Conservation (phyloP, 1,139 yeast genomes). For the Debaryomycetaceae sp. region DNA sequence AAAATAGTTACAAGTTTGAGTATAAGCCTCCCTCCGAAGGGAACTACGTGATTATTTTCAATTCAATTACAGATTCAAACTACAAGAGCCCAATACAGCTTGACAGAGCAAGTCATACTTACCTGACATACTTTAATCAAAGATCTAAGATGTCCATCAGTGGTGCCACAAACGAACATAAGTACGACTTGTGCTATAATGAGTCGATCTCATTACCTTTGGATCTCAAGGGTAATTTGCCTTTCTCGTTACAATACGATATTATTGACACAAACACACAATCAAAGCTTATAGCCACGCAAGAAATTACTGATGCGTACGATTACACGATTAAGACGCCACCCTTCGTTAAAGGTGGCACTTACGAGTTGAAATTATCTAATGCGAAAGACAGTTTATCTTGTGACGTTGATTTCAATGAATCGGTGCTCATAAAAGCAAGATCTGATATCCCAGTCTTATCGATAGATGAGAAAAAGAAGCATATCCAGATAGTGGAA, state of each 20-base stretch:
- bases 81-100: conserved; percentile 40
- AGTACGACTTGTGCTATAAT: conserved; percentile 39
- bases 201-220: conserved; percentile 46
- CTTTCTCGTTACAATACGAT: conserved; percentile 63
- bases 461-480: conserved; percentile 19
- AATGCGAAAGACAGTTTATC: conserved; percentile 69
- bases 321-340: conserved; percentile 52
- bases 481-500: conserved; percentile 48
- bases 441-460: conserved; percentile 60
- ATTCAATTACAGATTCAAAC: conserved; percentile 51
- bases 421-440: conserved; percentile 59
- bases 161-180: conserved; percentile 10
- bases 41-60: conserved; percentile 68
- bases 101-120: conserved; percentile 36
- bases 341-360: conserved; percentile 60
- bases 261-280: conserved; percentile 36
- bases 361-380: conserved; percentile 58
- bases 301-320: conserved; percentile 44
- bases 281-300: conserved; percentile 38
- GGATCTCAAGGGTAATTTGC: conserved; percentile 70
- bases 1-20: conserved; percentile 41
- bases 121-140: conserved; percentile 51
- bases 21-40: conserved; percentile 85
- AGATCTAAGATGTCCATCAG: conserved; percentile 35
- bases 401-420: conserved; percentile 67